These are phyloP conservation scores for Metarhizium rileyi DNA, from an alignment of 2,329 filamentous ascomycete genomes.

Conservation along the genomic window DNA sequence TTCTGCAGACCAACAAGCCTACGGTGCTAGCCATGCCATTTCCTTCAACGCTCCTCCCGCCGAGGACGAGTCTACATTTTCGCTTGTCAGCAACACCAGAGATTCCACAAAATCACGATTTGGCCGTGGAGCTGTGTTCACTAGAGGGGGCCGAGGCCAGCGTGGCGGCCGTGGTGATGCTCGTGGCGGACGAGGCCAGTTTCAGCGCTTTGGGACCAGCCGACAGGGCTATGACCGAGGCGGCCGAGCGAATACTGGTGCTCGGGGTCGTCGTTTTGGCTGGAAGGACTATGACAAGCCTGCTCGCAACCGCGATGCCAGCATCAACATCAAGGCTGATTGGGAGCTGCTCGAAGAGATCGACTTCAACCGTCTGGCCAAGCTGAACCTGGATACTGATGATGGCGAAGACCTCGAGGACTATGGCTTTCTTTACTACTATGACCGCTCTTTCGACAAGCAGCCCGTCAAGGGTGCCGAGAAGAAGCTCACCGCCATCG, in stretches of 20 bases:
- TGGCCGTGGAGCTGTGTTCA: conserved; percentile 81
- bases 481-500: conserved; percentile 77
- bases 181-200: conserved; percentile 51
- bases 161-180: conserved; percentile 54
- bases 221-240: conserved; percentile 66
- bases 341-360: conserved; percentile 97
- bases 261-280: conserved; percentile 76
- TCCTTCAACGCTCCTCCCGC: conserved; percentile 84
- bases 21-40: conserved; percentile 78
- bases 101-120: conserved; percentile 81
- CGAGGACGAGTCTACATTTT: conserved; percentile 96
- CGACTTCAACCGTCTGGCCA: conserved; percentile 88
- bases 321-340: conserved; percentile 90
- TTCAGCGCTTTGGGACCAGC: conserved; percentile 64
- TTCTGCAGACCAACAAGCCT: conserved; percentile 79
- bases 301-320: conserved; percentile 88
- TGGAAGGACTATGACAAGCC: conserved; percentile 99
- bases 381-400: conserved; percentile 91
- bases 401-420: conserved; percentile 91
- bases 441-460: conserved; percentile 94
- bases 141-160: conserved; percentile 68
- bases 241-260: conserved; percentile 55
- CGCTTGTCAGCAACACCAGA: conserved; percentile 90
- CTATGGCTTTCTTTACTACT: conserved; percentile 98
- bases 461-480: conserved; percentile 80